Evolutionary conservation across 2,329 filamentous ascomycete species (phyloP).

Genomic region (Geosmithia morbida): DNA sequence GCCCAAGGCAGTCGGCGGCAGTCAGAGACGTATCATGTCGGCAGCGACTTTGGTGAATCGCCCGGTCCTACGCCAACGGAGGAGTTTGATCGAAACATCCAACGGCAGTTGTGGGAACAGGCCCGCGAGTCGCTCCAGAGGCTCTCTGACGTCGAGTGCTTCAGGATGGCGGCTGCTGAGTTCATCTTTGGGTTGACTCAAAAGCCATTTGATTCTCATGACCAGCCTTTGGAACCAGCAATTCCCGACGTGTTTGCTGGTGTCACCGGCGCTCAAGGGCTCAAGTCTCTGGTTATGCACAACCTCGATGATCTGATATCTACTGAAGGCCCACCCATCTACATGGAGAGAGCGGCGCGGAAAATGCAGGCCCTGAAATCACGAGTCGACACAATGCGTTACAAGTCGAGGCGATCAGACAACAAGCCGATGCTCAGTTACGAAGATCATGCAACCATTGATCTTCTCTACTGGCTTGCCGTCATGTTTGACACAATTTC

Average conservation of each 20-base stretch:
- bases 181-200: conserved; percentile 23
- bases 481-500: conserved; percentile 45
- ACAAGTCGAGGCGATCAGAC: neutral
- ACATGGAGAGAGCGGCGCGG: conserved; percentile 19
- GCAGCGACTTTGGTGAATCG: neutral
- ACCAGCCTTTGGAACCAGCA: neutral
- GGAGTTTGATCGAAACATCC: conserved; percentile 20
- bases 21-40: conserved; percentile 2
- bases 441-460: conserved; percentile 26
- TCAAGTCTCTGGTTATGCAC: neutral
- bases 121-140: conserved; percentile 19
- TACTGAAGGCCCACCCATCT: conserved; percentile 13
- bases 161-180: conserved; percentile 22
- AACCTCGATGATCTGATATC: conserved; percentile 6
- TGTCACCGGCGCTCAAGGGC: neutral
- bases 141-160: conserved; percentile 22
- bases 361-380: conserved; percentile 22
- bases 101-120: conserved; percentile 22
- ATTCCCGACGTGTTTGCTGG: neutral
- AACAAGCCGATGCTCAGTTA: neutral
- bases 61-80: neutral
- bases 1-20: conserved; percentile 2
- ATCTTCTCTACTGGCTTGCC: conserved; percentile 41
- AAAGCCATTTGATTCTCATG: conserved; percentile 9
- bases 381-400: conserved; percentile 11